Conservation (phyloP, 257 asterid species). For the Penstemon eatonii region DNA sequence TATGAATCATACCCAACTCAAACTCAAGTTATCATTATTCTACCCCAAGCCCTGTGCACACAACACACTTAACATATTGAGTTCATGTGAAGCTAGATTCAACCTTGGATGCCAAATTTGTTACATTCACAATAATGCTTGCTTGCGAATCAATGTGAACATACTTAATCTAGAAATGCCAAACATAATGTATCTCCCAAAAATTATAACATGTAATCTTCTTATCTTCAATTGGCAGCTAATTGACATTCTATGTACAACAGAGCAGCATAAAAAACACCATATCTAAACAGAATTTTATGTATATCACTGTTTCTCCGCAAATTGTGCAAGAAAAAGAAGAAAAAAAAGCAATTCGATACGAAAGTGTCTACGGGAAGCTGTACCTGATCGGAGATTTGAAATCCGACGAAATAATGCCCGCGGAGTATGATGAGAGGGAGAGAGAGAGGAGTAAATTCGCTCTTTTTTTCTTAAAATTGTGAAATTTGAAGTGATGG, state of each 20-base stretch:
- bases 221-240: constrained; percentile 28
- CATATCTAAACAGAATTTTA: not conserved
- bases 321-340: constrained; percentile 2
- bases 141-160: not conserved
- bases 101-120: not conserved
- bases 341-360: constrained; percentile 13
- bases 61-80: not conserved
- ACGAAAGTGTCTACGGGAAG: not conserved
- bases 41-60: not conserved
- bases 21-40: not conserved
- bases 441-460: too few relatives aligned
- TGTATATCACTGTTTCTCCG: constrained; percentile 12
- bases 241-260: constrained; percentile 16
- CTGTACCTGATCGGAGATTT: constrained; percentile 31
- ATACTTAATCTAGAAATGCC: not conserved
- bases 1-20: not conserved
- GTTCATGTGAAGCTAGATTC: not conserved
- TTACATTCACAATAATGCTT: not conserved
- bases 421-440: too few relatives aligned
- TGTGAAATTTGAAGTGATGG: too few relatives aligned
- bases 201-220: not conserved
- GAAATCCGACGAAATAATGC: constrained; percentile 17
- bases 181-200: not conserved
- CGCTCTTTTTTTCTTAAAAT: too few relatives aligned
- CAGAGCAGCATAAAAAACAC: constrained; percentile 9